Evolutionary conservation across 2,329 filamentous ascomycete genomes (phyloP).

Genomic region (Sporothrix pseudoabietina): DNA sequence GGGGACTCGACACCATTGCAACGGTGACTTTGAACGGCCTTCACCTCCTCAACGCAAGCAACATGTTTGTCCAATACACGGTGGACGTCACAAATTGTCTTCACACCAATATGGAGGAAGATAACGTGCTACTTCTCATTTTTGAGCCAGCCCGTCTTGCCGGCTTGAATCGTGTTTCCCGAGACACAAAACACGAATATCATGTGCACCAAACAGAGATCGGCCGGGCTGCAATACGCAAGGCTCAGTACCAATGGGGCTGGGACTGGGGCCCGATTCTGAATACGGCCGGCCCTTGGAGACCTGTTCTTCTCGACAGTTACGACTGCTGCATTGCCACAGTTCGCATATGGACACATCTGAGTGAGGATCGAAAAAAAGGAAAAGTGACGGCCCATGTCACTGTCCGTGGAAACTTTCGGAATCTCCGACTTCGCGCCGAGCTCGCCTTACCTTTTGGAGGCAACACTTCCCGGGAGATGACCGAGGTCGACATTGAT

Average conservation of each 20-base stretch:
- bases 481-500: neutral
- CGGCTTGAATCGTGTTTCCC: conserved; percentile 62
- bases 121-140: conserved; percentile 63
- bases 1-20: conserved; percentile 79
- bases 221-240: conserved; percentile 61
- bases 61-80: conserved; percentile 76
- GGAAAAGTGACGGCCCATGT: neutral
- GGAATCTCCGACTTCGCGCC: neutral
- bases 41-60: conserved; percentile 68
- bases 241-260: conserved; percentile 73
- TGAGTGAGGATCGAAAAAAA: conserved; percentile 40
- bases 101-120: conserved; percentile 43
- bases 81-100: conserved; percentile 62
- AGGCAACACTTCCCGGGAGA: neutral
- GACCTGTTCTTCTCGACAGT: conserved; percentile 70
- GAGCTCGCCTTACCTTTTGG: neutral
- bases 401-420: neutral
- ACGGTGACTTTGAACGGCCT: conserved; percentile 70
- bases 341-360: conserved; percentile 53
- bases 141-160: conserved; percentile 67
- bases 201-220: conserved; percentile 67
- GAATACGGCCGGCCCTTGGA: conserved; percentile 71
- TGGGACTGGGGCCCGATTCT: conserved; percentile 74
- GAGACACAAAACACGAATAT: conserved; percentile 65
- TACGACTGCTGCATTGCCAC: conserved; percentile 64